These are phyloP conservation scores for Beauveria asiatica DNA, from an alignment of 2,329 filamentous ascomycete genomes.

Conservation along the genomic window DNA sequence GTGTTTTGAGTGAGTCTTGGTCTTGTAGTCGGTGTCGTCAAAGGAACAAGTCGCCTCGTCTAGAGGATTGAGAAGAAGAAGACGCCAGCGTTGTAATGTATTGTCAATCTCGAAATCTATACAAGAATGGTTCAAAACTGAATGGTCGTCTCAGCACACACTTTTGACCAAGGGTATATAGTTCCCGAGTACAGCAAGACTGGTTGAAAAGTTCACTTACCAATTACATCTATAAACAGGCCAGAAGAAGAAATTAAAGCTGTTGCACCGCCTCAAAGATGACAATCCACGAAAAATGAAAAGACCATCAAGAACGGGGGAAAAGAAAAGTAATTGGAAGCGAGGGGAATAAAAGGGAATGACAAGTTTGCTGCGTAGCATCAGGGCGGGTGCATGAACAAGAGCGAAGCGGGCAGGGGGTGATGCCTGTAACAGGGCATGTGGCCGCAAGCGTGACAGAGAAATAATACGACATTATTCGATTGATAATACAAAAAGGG, in stretches of 20 bases:
- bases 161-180: too few relatives aligned
- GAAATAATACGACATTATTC: too few relatives aligned
- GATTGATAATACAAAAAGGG: not conserved
- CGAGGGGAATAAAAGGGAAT: not conserved
- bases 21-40: not conserved
- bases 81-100: conserved; percentile 2
- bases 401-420: not conserved
- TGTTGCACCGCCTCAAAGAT: not conserved
- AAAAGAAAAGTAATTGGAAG: not conserved
- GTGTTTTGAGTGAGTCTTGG: not conserved
- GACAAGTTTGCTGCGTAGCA: not conserved
- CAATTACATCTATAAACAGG: not conserved
- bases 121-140: not conserved
- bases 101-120: not conserved
- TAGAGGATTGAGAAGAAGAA: not conserved
- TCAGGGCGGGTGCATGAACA: not conserved
- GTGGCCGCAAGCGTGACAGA: too few relatives aligned
- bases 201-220: not conserved
- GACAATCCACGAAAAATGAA: not conserved
- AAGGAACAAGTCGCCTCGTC: not conserved
- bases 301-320: not conserved
- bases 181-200: too few relatives aligned
- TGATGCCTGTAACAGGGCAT: too few relatives aligned
- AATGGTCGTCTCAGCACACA: not conserved
- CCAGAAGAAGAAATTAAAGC: too few relatives aligned